These are phyloP conservation scores for Nannochloris sp. DNA, from an alignment of 139 green algal species.

Conservation along the genomic window DNA sequence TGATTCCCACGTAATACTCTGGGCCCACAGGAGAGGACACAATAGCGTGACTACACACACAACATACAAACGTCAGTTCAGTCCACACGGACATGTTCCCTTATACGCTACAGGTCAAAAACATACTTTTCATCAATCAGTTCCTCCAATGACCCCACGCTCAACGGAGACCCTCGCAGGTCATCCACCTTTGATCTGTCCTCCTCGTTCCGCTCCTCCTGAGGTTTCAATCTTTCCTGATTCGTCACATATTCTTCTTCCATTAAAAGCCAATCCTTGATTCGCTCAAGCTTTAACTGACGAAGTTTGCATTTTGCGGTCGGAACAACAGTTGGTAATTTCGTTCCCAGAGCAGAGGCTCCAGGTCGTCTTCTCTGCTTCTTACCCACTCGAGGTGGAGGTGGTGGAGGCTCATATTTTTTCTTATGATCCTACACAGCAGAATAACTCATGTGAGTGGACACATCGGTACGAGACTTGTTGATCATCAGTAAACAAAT, in stretches of 20 bases:
- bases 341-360: constrained; percentile 54
- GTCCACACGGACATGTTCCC: background rate
- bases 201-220: constrained; percentile 90
- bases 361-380: constrained; percentile 77
- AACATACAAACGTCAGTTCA: background rate
- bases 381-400: constrained; percentile 84
- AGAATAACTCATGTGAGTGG: background rate
- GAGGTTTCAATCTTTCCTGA: constrained; percentile 81
- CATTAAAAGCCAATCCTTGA: constrained; percentile 99
- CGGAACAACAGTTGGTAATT: constrained; percentile 84
- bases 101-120: constrained; percentile 6
- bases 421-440: constrained; percentile 63
- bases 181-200: constrained; percentile 94
- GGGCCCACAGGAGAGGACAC: constrained; percentile 88
- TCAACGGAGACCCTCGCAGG: constrained; percentile 85
- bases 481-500: background rate
- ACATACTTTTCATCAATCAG: constrained; percentile 95
- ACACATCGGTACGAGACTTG: background rate
- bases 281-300: constrained; percentile 93
- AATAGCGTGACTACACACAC: constrained; percentile 74
- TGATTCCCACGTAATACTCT: constrained; percentile 98
- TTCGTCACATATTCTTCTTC: constrained; percentile 98
- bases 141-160: constrained; percentile 92
- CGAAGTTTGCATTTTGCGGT: constrained; percentile 92
- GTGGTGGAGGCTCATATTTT: constrained; percentile 90